Evolutionary conservation across 1,284 basidiomycete species (phyloP).

Genomic region (Trichosporon faecale): DNA sequence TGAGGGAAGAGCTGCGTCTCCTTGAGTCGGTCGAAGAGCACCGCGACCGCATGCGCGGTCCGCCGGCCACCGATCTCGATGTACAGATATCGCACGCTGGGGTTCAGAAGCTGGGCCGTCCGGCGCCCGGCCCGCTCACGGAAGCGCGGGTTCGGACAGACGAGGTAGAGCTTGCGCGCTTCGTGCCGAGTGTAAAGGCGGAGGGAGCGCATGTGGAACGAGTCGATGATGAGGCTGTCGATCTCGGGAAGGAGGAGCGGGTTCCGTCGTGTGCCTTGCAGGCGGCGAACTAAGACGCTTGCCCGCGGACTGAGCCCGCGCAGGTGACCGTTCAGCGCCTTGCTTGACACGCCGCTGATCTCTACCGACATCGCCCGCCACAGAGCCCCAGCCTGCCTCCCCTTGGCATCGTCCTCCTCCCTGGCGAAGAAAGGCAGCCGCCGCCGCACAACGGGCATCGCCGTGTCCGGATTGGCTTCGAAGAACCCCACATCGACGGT

Average conservation of each 20-base stretch:
- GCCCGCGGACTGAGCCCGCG: not conserved
- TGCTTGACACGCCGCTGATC: not conserved
- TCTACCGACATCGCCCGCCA: not conserved
- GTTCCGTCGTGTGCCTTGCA: not conserved
- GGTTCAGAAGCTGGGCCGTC: not conserved
- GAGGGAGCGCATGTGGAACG: slow-evolving; percentile 1
- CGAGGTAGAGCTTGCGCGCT: not conserved
- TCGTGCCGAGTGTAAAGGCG: not conserved
- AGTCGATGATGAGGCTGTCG: not conserved
- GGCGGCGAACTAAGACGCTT: not conserved
- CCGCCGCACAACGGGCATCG: not conserved
- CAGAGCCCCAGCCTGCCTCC: not conserved
- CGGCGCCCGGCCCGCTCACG: not conserved
- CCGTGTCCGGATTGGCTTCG: not conserved
- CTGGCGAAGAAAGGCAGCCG: not conserved
- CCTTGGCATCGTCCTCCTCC: not conserved
- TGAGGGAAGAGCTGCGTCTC: not conserved
- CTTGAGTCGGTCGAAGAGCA: not conserved
- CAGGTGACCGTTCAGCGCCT: not conserved
- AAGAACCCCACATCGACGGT: not conserved
- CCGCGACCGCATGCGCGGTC: not conserved
- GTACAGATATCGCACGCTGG: not conserved
- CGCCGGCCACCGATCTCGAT: slow-evolving; percentile 1
- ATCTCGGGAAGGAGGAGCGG: not conserved
- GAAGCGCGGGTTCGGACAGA: not conserved